These are phyloP conservation scores for Fusarium concolor DNA, from an alignment of 2,329 filamentous ascomycete genomes.

Conservation along the genomic window DNA sequence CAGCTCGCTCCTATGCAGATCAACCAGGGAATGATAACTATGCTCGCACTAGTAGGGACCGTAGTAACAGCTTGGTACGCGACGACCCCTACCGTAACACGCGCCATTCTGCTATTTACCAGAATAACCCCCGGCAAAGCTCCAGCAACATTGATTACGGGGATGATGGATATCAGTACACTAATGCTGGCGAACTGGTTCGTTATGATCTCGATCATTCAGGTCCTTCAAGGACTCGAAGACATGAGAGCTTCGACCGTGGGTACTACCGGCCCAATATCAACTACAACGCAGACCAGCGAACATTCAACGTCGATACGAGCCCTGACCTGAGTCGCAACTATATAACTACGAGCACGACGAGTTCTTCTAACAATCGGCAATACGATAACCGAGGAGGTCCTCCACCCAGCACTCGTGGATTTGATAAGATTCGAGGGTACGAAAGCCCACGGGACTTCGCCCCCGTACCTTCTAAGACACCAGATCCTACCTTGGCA, in stretches of 20 bases:
- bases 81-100: slow-evolving; percentile 61
- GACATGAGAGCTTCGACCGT: slow-evolving; percentile 67
- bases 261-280: slow-evolving; percentile 67
- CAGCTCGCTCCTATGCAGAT: slow-evolving; percentile 60
- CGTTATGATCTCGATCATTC: slow-evolving; percentile 70
- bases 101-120: slow-evolving; percentile 60
- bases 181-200: slow-evolving; percentile 70
- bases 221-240: slow-evolving; percentile 54
- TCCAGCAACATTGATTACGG: slow-evolving; percentile 63
- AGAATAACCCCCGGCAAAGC: slow-evolving; percentile 57
- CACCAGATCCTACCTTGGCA: slow-evolving; percentile 50
- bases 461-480: slow-evolving; percentile 56
- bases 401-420: slow-evolving; percentile 76
- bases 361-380: slow-evolving; percentile 42
- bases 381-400: slow-evolving; percentile 58
- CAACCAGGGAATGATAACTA: slow-evolving; percentile 65
- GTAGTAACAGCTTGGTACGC: slow-evolving; percentile 58
- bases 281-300: slow-evolving; percentile 61
- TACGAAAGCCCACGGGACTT: slow-evolving; percentile 60
- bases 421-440: slow-evolving; percentile 74
- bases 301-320: slow-evolving; percentile 61
- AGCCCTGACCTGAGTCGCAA: slow-evolving; percentile 57
- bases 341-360: slow-evolving; percentile 51
- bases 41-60: slow-evolving; percentile 61
- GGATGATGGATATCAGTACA: slow-evolving; percentile 72